These are phyloP conservation scores for Corynascus novoguineensis DNA, from an alignment of 495 filamentous ascomycete genomes.

Conservation along the genomic window DNA sequence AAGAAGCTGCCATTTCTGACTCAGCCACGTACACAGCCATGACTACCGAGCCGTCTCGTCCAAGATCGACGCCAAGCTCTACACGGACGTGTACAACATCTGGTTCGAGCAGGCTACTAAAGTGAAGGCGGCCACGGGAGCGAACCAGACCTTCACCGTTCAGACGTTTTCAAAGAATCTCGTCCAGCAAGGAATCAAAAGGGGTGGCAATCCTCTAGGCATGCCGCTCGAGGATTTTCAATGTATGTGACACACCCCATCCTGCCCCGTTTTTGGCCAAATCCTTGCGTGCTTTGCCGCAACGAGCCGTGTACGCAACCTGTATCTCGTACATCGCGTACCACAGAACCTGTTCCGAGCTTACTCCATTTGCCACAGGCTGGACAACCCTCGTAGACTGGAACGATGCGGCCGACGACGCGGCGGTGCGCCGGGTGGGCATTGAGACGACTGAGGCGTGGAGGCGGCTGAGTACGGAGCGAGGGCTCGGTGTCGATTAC, in stretches of 20 bases:
- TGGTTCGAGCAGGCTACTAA: conserved; percentile 23
- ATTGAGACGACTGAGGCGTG: conserved; percentile 1
- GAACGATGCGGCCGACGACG: conserved; percentile 15
- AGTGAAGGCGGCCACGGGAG: conserved; percentile 19
- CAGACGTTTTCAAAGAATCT: conserved; percentile 23
- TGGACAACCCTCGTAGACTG: conserved; percentile 25
- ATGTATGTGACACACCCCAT: neutral
- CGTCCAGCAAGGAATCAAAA: conserved; percentile 7
- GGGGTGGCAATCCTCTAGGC: conserved; percentile 19
- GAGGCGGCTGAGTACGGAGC: neutral
- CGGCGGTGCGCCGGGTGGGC: neutral
- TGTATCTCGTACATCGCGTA: too few species aligned
- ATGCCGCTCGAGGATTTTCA: conserved; percentile 1
- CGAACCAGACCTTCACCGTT: conserved; percentile 26
- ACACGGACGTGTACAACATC: conserved; percentile 25
- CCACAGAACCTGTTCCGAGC: too few species aligned
- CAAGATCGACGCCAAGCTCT: conserved; percentile 25
- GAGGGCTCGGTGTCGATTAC: neutral
- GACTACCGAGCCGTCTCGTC: conserved; percentile 27
- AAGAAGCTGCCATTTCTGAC: too few species aligned
- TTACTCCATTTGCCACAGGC: too few species aligned
- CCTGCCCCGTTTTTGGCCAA: too few species aligned
- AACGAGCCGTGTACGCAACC: too few species aligned
- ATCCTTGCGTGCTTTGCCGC: too few species aligned
- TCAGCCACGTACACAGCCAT: conserved; percentile 10